Conservation (phyloP, 2,329 filamentous ascomycete species). For the Magnaporthales sp. region DNA sequence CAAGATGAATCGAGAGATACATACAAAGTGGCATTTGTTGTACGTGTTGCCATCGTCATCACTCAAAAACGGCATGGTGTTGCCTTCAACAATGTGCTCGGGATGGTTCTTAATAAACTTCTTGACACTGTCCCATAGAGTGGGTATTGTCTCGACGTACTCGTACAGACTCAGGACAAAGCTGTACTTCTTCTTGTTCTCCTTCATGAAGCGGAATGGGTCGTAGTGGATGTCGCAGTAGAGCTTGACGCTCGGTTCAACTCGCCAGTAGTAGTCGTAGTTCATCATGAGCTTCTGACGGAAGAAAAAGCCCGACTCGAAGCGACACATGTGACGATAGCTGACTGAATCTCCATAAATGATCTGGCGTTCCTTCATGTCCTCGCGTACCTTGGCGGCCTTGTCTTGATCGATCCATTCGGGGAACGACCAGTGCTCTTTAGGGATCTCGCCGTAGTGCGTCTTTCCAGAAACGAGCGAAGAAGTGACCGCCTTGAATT, state of each 20-base stretch:
- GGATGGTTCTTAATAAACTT: constrained; percentile 88
- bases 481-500: constrained; percentile 85
- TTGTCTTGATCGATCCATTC: constrained; percentile 93
- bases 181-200: constrained; percentile 96
- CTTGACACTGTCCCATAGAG: constrained; percentile 90
- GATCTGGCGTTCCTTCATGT: constrained; percentile 90
- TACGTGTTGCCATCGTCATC: constrained; percentile 87
- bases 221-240: constrained; percentile 95
- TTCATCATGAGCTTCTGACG: constrained; percentile 86
- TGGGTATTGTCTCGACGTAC: constrained; percentile 92
- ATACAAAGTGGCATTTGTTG: constrained; percentile 94
- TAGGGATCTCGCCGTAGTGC: constrained; percentile 79
- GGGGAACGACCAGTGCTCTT: constrained; percentile 96
- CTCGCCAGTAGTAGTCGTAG: constrained; percentile 99
- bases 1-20: constrained; percentile 22
- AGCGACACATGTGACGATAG: constrained; percentile 99
- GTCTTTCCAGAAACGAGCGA: constrained; percentile 89
- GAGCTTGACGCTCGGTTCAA: constrained; percentile 93
- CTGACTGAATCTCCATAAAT: constrained; percentile 97
- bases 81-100: constrained; percentile 75
- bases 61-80: constrained; percentile 85
- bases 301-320: constrained; percentile 99
- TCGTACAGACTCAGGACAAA: constrained; percentile 95
- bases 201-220: constrained; percentile 92
- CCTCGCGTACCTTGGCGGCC: constrained; percentile 80